Percentiles rank a stretch among this genome's conserved stretches.
These are phyloP conservation scores for Ploettnerulaceae sp. DNA, from an alignment of 2,329 filamentous ascomycete genomes.

Conservation along the genomic window DNA sequence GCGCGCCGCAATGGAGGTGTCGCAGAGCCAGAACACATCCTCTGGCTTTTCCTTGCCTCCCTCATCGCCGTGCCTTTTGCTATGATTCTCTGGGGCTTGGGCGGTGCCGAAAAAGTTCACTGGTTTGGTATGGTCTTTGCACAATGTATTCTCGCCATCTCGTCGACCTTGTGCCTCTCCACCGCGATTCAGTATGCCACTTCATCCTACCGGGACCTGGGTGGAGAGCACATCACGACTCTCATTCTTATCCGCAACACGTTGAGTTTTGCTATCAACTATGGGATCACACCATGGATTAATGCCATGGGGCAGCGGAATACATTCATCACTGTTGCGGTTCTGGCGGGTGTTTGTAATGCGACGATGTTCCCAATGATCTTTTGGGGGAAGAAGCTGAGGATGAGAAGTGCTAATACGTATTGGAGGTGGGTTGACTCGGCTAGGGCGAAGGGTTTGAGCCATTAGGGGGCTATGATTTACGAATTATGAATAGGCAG, in stretches of 20 bases:
- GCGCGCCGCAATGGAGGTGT: conserved; percentile 39
- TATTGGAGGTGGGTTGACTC: conserved; percentile 23
- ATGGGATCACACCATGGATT: conserved; percentile 45
- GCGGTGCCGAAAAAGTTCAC: conserved; percentile 42
- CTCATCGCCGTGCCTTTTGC: conserved; percentile 40
- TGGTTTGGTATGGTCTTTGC: conserved; percentile 43
- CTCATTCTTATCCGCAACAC: conserved; percentile 45
- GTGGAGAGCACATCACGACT: conserved; percentile 44
- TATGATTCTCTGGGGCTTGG: conserved; percentile 46
- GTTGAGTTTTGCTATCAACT: conserved; percentile 45
- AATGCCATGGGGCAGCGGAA: conserved; percentile 37
- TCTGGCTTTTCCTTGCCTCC: conserved; percentile 33
- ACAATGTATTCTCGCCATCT: conserved; percentile 39
- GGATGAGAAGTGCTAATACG: conserved; percentile 16
- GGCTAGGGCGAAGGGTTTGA: conserved; percentile 20
- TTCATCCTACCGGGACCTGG: conserved; percentile 43
- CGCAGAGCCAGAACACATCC: conserved; percentile 30
- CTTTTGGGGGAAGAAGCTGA: conserved; percentile 19
- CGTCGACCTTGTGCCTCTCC: conserved; percentile 36
- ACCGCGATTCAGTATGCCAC: conserved; percentile 44
- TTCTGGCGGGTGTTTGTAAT: conserved; percentile 22
- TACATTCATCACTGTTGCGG: conserved; percentile 40
- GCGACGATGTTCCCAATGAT: conserved; percentile 24
- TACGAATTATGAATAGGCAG: no score
- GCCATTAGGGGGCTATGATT: no score